Base-by-base conservation (phyloP, 78 protist genomes). In the Capsaspora owczarzaki region DNA sequence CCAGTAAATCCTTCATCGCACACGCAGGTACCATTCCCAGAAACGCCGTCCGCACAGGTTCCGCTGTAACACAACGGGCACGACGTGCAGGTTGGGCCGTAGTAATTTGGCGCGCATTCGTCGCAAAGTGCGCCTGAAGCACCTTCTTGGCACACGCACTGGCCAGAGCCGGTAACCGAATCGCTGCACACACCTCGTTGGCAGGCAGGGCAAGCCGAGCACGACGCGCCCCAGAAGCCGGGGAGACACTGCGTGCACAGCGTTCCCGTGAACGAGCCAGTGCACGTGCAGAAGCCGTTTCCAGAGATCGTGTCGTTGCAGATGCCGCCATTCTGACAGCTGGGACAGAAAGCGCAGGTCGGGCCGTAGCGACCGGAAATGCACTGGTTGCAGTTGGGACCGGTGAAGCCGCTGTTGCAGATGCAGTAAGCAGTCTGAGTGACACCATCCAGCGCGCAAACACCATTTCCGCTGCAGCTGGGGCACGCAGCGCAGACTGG, bases 171-270 rank as follows among this genome's bases (percentile, higher is more conserved):
- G 29, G 29, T 3, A 29, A 56, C 4, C 33, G 33, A 16, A 10
- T 29, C 8, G n/a, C 25, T 29, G 66, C 66, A 56, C 4, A 56
- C 25, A 12, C 66, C 66, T 2, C 10, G 4, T 16, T 56, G 33
- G 66, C 66, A 16, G 66, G 12, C 25, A 16, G 12, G 66, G 66
- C 66, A 56, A 4, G 66, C 66, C 10, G 66, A 29, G 66, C 66
- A 56, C 33, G 10, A 25, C 33, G 66, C 33, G 8, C 66, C 66
- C 12, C 25, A 56, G n/a, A 56, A 56, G 35, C 14, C 14, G 29
- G 66, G 66, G 66, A 56, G 66, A 29, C 66, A 56, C 66, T 56
- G 66, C 33, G 12, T 29, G 66, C 66, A 56, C 33, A 56, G 66
- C 12, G 66, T 29, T 6, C 66, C 66, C 29, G 66, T 56, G 66